Base-by-base conservation (phyloP, 768 basidiomycete species). In the Candolleomyces efflorescens region DNA sequence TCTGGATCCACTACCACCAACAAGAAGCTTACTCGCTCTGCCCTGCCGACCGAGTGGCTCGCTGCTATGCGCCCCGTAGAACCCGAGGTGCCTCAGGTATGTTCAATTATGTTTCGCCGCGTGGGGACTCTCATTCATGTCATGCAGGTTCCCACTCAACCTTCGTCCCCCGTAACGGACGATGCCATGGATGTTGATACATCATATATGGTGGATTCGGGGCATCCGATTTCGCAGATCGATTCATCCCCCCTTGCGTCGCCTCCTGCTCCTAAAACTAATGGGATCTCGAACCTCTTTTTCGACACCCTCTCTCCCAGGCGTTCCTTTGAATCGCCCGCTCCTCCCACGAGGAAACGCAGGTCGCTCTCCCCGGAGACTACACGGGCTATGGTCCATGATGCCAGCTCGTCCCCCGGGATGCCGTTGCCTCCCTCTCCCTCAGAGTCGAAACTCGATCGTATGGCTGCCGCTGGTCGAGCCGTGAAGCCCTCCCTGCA, bases 121-220 rank as follows among this genome's bases (percentile, higher is more conserved):
- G 7, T 18, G 24, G 17, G 9, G 3, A 27, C 22, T 7, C 10
- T 43, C 9, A 51, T 50, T 44, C 45, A 55, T 32, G 27, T 54
- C 24, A 41, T 59, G 24, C 47, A 48, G 48, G 39, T 59, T 41
- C 43, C 27, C 22, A 48, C 27, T 37, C 67, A 78, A 75, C 74
- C 71, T 9, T 69, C 76, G 15, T 79, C 81, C 52, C 77, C 80
- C 26, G 73, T 72, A 32, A 32, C 32, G 44, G 82, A 84, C 63
- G 79, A 90, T 69, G 86, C 85, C 27, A 93, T 92, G 91, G 91
- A 93, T 62, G 80, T 92, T 37, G 91, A 93, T 67, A 78, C 80
- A 17, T 82, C 82, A 18, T 79, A 74, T 59, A 67, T 70, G 47
- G 71, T 74, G 49, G 68, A 73, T 3, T 41, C 52, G 24, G 37